Evolutionary conservation across 225 moss, liverwort and hornwort species (phyloP).

Genomic region (Sphagnum contortum): DNA sequence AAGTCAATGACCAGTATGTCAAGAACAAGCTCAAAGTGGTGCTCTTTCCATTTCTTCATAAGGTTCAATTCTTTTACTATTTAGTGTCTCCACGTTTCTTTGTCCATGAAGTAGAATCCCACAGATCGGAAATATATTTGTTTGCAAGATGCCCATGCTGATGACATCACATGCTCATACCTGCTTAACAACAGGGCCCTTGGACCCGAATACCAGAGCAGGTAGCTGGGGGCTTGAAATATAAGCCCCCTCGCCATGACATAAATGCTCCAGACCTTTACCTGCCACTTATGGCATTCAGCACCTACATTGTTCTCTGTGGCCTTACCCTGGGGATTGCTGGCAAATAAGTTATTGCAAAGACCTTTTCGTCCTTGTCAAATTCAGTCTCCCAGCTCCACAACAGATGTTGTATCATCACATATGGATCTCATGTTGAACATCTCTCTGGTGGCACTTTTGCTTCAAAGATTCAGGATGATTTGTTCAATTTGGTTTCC

Average conservation of each 20-base stretch:
- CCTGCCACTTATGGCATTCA: constrained; percentile 93
- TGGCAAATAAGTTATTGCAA: constrained; percentile 40
- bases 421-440: too few species aligned
- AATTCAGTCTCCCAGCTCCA: too few species aligned
- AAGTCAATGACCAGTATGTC: constrained; percentile 94
- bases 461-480: too few species aligned
- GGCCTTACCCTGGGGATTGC: constrained; percentile 62
- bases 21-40: constrained; percentile 98
- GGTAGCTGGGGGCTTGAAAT: constrained; percentile 91
- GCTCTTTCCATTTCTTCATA: constrained; percentile 81
- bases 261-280: constrained; percentile 96
- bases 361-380: not conserved
- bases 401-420: not conserved
- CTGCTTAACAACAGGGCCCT: constrained; percentile 51
- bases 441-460: too few species aligned
- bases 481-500: too few species aligned
- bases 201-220: constrained; percentile 99
- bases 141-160: not conserved
- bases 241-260: constrained; percentile 92
- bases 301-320: constrained; percentile 71
- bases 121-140: not conserved
- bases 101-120: not conserved
- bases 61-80: constrained; percentile 25
- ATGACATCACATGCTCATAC: not conserved
- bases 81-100: not conserved